Evolutionary conservation across 768 basidiomycete genomes (phyloP), one percentile per base, ranked within the genome.

Genomic region (Sarcodon sp.): DNA sequence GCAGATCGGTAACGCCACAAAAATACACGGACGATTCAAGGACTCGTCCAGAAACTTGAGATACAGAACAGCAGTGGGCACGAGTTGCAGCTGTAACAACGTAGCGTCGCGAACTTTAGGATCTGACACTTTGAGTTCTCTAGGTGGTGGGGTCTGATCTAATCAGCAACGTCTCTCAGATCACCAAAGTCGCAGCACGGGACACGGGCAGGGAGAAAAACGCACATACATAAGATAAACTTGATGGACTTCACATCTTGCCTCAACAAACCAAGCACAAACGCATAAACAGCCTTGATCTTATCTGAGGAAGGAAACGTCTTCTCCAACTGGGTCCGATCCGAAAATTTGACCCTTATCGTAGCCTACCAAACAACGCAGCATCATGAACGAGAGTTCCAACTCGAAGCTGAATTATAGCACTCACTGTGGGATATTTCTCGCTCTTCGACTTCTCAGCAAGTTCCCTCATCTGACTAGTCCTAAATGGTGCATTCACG

Each of bases 121-220:
- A 55, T 92, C 90, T 5, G 84, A 86, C 6, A 87, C 83, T 54
- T 81, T 87, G 55, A 88, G 69, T 47, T 94, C 91, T 27, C 83
- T 78, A 56, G 79, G 82, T 1, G 90, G 91, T 2, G 87, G 88
- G 3, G 72, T 68, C 66, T 91, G 87, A 62, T 86, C 88, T 91
- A 48, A 16, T 18, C 37, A 12, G 37, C 15, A 43, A 44, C 21
- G 12, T 10, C 39, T n/a, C 11, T 44, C 21, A 27, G 21, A 27
- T 27, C 21, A 27, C 21, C 21, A 27, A 27, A 27, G 4, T 27
- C 21, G 21, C 33, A 31, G 47, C 33, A 46, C 12, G 9, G 33
- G 44, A n/a, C 9, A 12, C 34, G 37, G 18, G 16, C 13, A 32
- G 31, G n/a, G n/a, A 35, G 39, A 43, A 7, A 33, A 21, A 46